phyloP scores from a whole-genome alignment of 805 yeast genomes.

The Candida argentea region DNA sequence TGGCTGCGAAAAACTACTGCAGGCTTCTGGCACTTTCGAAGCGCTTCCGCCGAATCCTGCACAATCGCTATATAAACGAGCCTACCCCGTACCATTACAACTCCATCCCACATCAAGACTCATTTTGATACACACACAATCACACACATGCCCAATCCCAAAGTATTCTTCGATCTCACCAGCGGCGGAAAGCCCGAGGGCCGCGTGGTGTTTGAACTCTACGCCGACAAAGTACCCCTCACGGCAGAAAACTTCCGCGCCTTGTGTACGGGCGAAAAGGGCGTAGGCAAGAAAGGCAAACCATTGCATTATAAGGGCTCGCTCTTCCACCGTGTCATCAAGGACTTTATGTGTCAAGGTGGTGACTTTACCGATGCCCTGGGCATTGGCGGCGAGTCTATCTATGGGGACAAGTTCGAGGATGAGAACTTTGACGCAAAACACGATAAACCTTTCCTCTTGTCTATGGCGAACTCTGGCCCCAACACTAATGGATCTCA shows the following conservation, averaged over 20 bases:
- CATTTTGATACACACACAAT: too few species aligned
- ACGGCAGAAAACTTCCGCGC: constrained; percentile 88
- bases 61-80: too few species aligned
- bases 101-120: too few species aligned
- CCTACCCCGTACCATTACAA: too few species aligned
- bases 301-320: constrained; percentile 73
- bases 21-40: too few species aligned
- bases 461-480: constrained; percentile 97
- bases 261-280: constrained; percentile 83
- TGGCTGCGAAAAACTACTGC: too few species aligned
- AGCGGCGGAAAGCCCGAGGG: constrained; percentile 65
- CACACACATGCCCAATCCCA: too few species aligned
- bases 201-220: constrained; percentile 69
- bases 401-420: constrained; percentile 52
- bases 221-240: constrained; percentile 66
- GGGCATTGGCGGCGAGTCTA: constrained; percentile 36
- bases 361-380: constrained; percentile 55
- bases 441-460: constrained; percentile 78
- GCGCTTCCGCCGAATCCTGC: too few species aligned
- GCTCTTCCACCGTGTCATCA: constrained; percentile 88
- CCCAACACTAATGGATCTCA: constrained; percentile 95
- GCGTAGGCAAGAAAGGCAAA: constrained; percentile 41
- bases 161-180: constrained; percentile 70
- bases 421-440: constrained; percentile 75
- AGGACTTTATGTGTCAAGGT: constrained; percentile 87